Conservation (phyloP, 306 rosid genomes). For the Begonia loranthoides region DNA sequence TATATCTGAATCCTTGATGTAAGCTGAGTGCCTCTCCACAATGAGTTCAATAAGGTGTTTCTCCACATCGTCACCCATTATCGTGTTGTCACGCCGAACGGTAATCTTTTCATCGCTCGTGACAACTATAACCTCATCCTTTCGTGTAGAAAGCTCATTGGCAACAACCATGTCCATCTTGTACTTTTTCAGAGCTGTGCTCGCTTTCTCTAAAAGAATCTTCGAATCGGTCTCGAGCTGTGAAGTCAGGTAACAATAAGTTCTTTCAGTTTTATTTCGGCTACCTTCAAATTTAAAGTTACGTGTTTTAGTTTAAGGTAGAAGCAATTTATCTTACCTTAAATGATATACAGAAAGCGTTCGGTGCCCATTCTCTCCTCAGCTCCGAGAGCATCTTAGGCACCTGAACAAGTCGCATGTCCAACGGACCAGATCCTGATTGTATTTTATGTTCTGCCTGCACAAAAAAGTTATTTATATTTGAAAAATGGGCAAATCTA, state of each 20-base stretch:
- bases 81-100: slow-evolving; percentile 14
- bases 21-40: slow-evolving; percentile 44
- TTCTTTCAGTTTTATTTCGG: background rate
- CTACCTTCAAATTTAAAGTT: too few relatives aligned
- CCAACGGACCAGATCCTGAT: slow-evolving; percentile 74
- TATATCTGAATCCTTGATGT: slow-evolving; percentile 7
- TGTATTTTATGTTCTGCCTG: slow-evolving; percentile 92
- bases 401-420: slow-evolving; percentile 76
- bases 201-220: slow-evolving; percentile 78
- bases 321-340: slow-evolving; percentile 34
- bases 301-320: too few relatives aligned
- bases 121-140: slow-evolving; percentile 74
- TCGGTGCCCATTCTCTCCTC: slow-evolving; percentile 66
- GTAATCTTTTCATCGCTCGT: slow-evolving; percentile 33
- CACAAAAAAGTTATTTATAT: slow-evolving; percentile 9
- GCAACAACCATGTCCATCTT: slow-evolving; percentile 87
- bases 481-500: too few relatives aligned
- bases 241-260: slow-evolving; percentile 8
- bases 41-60: slow-evolving; percentile 52
- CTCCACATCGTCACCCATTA: slow-evolving; percentile 30
- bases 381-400: slow-evolving; percentile 82
- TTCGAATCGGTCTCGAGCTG: slow-evolving; percentile 87
- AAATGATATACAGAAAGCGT: slow-evolving; percentile 77
- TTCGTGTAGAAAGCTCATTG: slow-evolving; percentile 74
- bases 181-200: slow-evolving; percentile 58